These are phyloP conservation scores for Crithidia expoeki DNA, from an alignment of 208 protist genomes.

Conservation along the genomic window DNA sequence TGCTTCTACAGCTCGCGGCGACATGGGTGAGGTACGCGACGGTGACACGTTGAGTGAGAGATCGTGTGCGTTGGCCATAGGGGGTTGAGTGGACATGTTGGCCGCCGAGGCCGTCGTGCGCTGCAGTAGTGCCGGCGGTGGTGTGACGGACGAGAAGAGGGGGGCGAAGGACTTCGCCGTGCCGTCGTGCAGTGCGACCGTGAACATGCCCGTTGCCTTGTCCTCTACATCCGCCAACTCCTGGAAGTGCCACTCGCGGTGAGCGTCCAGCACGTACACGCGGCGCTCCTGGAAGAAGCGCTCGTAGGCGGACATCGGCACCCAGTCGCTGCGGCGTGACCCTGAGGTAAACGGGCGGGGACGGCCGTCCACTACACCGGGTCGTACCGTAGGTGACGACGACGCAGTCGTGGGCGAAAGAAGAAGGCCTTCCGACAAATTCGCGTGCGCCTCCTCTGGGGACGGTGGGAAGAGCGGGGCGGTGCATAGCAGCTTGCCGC, in stretches of 20 bases:
- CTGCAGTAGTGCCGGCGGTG: too few relatives aligned
- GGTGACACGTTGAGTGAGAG: conserved; percentile 3
- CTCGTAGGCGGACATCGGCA: conserved; percentile 49
- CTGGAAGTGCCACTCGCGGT: conserved; percentile 75
- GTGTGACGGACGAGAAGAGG: background rate
- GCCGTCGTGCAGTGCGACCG: conserved; percentile 49
- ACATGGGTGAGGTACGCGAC: conserved; percentile 8
- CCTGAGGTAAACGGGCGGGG: background rate
- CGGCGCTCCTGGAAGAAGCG: conserved; percentile 62
- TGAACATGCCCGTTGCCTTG: conserved; percentile 50
- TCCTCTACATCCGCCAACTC: conserved; percentile 53
- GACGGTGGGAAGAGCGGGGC: conserved; percentile 34
- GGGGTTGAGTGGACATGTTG: background rate
- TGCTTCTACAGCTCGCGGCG: conserved; percentile 7
- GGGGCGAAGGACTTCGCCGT: conserved; percentile 9
- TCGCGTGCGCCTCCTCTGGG: background rate
- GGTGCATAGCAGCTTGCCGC: conserved; percentile 56
- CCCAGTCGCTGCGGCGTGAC: conserved; percentile 3
- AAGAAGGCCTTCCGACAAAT: conserved; percentile 1
- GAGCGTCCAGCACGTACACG: conserved; percentile 73
- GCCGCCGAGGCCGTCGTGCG: too few relatives aligned
- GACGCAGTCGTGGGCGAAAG: background rate
- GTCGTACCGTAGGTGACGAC: background rate
- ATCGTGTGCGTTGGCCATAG: background rate
- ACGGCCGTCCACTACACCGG: background rate